Evolutionary conservation across 768 basidiomycete species (phyloP).

Genomic region (Leccinum sublutescens): DNA sequence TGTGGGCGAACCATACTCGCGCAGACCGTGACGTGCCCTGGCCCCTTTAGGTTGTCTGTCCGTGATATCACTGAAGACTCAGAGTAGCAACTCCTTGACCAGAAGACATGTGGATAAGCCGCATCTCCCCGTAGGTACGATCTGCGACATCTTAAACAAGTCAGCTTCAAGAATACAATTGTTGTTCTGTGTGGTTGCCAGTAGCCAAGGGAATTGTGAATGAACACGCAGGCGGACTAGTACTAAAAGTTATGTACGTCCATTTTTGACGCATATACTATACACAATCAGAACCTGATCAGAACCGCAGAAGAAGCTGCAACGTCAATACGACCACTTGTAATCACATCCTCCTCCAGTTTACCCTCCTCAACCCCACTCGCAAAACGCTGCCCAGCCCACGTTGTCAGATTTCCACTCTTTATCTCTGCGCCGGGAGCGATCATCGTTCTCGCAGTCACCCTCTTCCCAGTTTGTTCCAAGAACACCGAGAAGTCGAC

Average conservation of each 20-base stretch:
- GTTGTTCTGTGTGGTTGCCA: neutral
- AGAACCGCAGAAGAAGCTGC: constrained; percentile 40
- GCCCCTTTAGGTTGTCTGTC: no score
- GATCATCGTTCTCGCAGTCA: constrained; percentile 42
- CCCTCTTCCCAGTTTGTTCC: constrained; percentile 20
- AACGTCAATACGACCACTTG: constrained; percentile 34
- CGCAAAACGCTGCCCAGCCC: constrained; percentile 49
- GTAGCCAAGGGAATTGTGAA: neutral
- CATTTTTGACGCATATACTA: neutral
- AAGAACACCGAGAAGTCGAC: constrained; percentile 48
- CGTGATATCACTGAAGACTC: no score
- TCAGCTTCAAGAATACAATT: neutral
- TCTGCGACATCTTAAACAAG: neutral
- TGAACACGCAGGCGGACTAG: neutral
- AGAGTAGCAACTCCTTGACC: no score
- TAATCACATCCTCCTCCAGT: constrained; percentile 39
- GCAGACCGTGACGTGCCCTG: no score
- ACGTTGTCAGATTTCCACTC: constrained; percentile 42
- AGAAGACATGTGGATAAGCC: no score
- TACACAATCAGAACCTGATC: constrained; percentile 20
- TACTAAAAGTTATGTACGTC: no score
- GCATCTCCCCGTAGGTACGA: no score
- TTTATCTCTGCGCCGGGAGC: constrained; percentile 50
- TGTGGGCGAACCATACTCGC: no score
- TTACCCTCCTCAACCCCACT: constrained; percentile 39